Percentiles rank a stretch among this genome's conserved stretches.
phyloP scores from a whole-genome alignment of 2,329 filamentous ascomycete species.

The Alternaria arbusti region DNA sequence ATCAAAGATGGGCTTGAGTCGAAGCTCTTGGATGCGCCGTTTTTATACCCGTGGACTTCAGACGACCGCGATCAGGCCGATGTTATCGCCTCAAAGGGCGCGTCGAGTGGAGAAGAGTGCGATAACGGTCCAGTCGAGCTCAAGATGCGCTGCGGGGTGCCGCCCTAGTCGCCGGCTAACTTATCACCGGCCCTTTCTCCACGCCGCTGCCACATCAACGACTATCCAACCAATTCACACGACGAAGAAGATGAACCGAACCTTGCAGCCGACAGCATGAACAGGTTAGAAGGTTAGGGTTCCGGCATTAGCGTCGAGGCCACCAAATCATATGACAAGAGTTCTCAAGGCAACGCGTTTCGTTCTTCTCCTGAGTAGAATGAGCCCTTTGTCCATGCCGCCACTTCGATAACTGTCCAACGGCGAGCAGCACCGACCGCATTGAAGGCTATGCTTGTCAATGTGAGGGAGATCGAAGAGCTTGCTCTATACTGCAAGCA shows the following conservation, averaged over 20 bases:
- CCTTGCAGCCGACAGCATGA: background rate
- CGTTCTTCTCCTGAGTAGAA: background rate
- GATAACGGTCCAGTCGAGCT: background rate
- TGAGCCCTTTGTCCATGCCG: background rate
- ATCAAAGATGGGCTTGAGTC: background rate
- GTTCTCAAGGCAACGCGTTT: background rate
- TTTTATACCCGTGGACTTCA: background rate
- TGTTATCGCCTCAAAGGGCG: background rate
- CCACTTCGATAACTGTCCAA: background rate
- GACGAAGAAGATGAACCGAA: background rate
- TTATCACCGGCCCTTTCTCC: background rate
- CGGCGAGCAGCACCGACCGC: background rate
- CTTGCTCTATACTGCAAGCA: background rate
- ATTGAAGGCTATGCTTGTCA: background rate
- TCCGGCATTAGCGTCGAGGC: no score
- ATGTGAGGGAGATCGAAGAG: background rate
- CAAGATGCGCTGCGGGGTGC: background rate
- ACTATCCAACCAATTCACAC: background rate
- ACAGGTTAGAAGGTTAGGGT: no score
- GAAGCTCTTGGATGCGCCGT: background rate
- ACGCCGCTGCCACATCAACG: background rate
- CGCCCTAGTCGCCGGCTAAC: background rate
- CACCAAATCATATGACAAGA: no score
- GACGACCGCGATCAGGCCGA: background rate
- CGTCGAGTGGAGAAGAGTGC: background rate